Evolutionary conservation across 2,329 filamentous ascomycete genomes (phyloP).

Genomic region (Epichloe gansuensis): DNA sequence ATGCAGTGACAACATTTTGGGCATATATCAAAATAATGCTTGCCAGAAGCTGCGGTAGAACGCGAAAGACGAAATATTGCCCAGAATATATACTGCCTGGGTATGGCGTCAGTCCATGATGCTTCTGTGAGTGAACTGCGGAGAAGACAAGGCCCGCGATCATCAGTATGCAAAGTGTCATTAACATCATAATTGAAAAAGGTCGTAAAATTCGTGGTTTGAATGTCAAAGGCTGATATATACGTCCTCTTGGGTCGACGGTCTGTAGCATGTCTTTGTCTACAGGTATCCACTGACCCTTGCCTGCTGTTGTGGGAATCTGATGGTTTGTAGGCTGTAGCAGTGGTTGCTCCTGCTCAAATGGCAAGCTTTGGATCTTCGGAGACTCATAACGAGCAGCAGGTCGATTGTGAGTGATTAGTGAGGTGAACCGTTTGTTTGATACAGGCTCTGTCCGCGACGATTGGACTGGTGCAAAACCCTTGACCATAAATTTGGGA

Average conservation of each 20-base stretch:
- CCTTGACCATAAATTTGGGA: neutral
- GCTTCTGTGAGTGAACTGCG: slow-evolving; percentile 52
- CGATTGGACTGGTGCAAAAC: neutral
- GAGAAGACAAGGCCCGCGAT: slow-evolving; percentile 59
- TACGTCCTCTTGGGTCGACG: slow-evolving; percentile 25
- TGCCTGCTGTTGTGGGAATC: slow-evolving; percentile 6
- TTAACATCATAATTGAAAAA: slow-evolving; percentile 47
- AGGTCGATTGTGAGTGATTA: neutral
- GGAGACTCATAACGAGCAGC: neutral
- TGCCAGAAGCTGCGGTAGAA: slow-evolving; percentile 69
- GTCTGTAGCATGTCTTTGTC: slow-evolving; percentile 22
- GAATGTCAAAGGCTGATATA: slow-evolving; percentile 48
- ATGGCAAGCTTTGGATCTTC: neutral
- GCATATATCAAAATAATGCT: slow-evolving; percentile 63
- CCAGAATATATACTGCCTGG: slow-evolving; percentile 52
- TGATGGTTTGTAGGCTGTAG: slow-evolving; percentile 1
- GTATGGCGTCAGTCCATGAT: slow-evolving; percentile 58
- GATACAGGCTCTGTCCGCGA: neutral
- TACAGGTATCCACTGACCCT: slow-evolving; percentile 20
- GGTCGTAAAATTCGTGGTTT: slow-evolving; percentile 61
- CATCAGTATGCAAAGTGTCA: slow-evolving; percentile 55
- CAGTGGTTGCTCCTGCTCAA: neutral
- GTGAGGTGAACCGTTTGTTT: neutral
- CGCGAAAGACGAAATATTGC: slow-evolving; percentile 76
- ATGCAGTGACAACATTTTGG: slow-evolving; percentile 59